Conservation (phyloP, 2,329 filamentous ascomycete genomes). For the Gliomastix tumulicola region DNA sequence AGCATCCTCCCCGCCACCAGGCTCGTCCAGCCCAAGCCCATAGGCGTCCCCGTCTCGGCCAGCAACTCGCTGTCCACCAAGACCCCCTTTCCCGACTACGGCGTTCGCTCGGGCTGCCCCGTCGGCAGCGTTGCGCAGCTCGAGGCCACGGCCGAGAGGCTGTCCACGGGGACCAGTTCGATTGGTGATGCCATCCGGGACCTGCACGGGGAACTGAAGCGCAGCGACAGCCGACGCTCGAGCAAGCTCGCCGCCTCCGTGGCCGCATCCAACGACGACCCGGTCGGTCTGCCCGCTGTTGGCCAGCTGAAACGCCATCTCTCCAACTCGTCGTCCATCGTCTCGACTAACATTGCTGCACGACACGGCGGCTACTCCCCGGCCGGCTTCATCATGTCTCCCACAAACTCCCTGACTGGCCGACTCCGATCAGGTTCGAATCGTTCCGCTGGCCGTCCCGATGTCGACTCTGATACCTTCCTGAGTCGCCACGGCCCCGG, state of each 20-base stretch:
- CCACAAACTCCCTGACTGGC: slow-evolving; percentile 53
- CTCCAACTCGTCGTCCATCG: slow-evolving; percentile 53
- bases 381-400: slow-evolving; percentile 60
- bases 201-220: slow-evolving; percentile 64
- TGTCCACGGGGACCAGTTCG: slow-evolving; percentile 64
- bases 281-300: slow-evolving; percentile 8
- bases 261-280: slow-evolving; percentile 22
- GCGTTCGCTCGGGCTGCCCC: slow-evolving; percentile 54
- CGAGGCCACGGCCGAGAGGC: slow-evolving; percentile 67
- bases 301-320: slow-evolving; percentile 31
- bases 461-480: slow-evolving; percentile 29
- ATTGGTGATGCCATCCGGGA: slow-evolving; percentile 73
- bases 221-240: slow-evolving; percentile 59
- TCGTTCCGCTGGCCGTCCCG: slow-evolving; percentile 32
- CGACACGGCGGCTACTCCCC: slow-evolving; percentile 66
- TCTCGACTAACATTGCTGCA: slow-evolving; percentile 61
- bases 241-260: slow-evolving; percentile 49
- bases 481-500: slow-evolving; percentile 46
- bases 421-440: slow-evolving; percentile 49
- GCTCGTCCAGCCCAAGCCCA: slow-evolving; percentile 31
- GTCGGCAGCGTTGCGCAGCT: slow-evolving; percentile 64
- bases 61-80: slow-evolving; percentile 36
- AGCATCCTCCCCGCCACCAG: slow-evolving; percentile 38
- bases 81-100: slow-evolving; percentile 47
- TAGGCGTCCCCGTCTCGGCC: slow-evolving; percentile 38